A percentile compares a stretch with the other conserved stretches of the same genome.
Evolutionary conservation across 2,329 filamentous ascomycete genomes (phyloP).

Genomic region (Chaetomium sp.): DNA sequence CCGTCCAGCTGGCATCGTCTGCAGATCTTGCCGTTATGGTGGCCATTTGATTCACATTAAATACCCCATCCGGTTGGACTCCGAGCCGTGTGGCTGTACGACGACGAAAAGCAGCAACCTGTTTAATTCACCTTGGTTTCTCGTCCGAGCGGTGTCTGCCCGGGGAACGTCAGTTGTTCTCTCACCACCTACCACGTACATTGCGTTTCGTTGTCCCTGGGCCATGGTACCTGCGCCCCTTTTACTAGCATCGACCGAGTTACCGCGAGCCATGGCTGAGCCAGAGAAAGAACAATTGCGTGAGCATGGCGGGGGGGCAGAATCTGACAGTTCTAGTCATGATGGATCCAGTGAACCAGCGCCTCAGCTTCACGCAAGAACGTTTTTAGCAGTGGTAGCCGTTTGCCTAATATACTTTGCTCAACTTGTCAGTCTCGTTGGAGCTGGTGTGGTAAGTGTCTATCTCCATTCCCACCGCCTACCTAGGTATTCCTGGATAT

Average conservation of each 20-base stretch:
- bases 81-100: not conserved
- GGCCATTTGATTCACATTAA: not conserved
- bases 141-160: not conserved
- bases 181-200: no score
- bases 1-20: not conserved
- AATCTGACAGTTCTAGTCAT: not conserved
- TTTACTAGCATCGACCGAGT: not conserved
- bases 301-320: not conserved
- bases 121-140: not conserved
- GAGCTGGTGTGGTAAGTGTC: conserved; percentile 40
- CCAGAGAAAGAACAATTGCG: not conserved
- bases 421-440: conserved; percentile 42
- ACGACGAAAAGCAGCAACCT: not conserved
- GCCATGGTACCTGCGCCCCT: not conserved
- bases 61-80: not conserved
- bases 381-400: conserved; percentile 39
- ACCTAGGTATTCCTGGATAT: not conserved
- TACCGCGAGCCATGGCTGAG: not conserved
- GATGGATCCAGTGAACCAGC: conserved; percentile 11
- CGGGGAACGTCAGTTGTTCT: not conserved
- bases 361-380: conserved; percentile 26
- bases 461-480: no score
- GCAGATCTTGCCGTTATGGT: not conserved
- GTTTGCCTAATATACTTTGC: conserved; percentile 44
- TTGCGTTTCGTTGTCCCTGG: not conserved